Base-by-base conservation (phyloP, 768 basidiomycete species). In the Candolleomyces eurysporus region DNA sequence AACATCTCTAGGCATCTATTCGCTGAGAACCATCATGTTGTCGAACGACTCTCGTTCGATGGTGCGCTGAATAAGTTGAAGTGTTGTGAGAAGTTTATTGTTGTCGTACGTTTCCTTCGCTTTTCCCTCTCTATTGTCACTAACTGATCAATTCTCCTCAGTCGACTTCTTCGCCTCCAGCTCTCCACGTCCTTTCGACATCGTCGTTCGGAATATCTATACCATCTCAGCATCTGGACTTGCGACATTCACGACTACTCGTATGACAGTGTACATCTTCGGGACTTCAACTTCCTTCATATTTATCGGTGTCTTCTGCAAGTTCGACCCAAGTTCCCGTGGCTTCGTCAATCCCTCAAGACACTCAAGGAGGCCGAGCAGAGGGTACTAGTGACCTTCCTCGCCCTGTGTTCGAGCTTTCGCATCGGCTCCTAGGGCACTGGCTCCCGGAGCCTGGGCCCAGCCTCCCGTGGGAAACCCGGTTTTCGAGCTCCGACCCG, bases 351-450 rank as follows among this genome's bases (percentile, higher is more conserved):
- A 14, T 14, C 13, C 5, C 14, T 46, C 36, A 13, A 13, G 11
- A 10, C 32, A 9, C 32, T 32, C 32, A 9, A 32, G 5, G n/a
- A n/a, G n/a, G n/a, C n/a, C n/a, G n/a, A n/a, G n/a, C 32, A 9
- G 32, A 32, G 32, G 9, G 32, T 32, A 4, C 32, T 9, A 32
- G 5, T 9, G 32, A 32, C 32, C 59, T 65, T 36, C 78, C 78
- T 1, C 72, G 65, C n/a, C 84, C 90, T 1, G 72, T 88, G 10
- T 90, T 84, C 68, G 78, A 86, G 3, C 75, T 89, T 19, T 86
- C 86, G 13, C 72, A 78, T 42, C 85, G 89, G 10, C 81, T 92
- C 26, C 76, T 91, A n/a, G n/a, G n/a, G n/a, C n/a, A n/a, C n/a
- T n/a, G n/a, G n/a, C n/a, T n/a, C n/a, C n/a, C n/a, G n/a, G n/a